phyloP scores from a whole-genome alignment of 2,329 filamentous ascomycete genomes.

The Trichoderma breve region DNA sequence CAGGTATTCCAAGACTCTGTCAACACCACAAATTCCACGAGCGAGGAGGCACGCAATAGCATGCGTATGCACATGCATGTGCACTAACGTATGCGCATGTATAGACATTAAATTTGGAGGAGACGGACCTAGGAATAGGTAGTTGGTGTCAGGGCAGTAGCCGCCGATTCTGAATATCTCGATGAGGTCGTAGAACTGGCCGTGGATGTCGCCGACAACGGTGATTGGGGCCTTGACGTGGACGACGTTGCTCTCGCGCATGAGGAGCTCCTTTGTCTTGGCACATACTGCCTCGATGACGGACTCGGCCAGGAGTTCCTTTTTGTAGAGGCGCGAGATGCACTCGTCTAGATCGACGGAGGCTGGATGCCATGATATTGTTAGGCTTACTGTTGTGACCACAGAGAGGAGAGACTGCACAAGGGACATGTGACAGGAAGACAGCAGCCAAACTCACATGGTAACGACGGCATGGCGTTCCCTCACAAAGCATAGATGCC shows the following conservation, averaged over 20 bases:
- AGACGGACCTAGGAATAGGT: conserved; percentile 81
- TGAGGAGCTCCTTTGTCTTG: conserved; percentile 96
- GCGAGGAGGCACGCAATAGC: background rate
- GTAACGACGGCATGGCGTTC: conserved; percentile 55
- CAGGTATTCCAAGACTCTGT: background rate
- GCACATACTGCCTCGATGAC: conserved; percentile 99
- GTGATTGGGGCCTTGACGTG: conserved; percentile 95
- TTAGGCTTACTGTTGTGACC: background rate
- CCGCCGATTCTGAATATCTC: conserved; percentile 99
- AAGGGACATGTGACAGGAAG: background rate
- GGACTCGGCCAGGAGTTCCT: conserved; percentile 93
- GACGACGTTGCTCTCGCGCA: conserved; percentile 99
- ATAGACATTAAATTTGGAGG: background rate
- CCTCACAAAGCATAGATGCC: background rate
- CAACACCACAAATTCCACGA: background rate
- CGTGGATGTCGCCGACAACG: conserved; percentile 97
- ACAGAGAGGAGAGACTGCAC: background rate
- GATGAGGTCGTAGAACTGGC: conserved; percentile 97
- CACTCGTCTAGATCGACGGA: conserved; percentile 99
- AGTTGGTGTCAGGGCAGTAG: conserved; percentile 96
- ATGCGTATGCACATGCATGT: background rate
- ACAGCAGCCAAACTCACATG: conserved; percentile 43
- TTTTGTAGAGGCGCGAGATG: conserved; percentile 93
- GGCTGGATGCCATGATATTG: conserved; percentile 48
- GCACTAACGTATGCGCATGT: background rate